Evolutionary conservation across 768 basidiomycete genomes (phyloP).

Genomic region (Suillus plorans): DNA sequence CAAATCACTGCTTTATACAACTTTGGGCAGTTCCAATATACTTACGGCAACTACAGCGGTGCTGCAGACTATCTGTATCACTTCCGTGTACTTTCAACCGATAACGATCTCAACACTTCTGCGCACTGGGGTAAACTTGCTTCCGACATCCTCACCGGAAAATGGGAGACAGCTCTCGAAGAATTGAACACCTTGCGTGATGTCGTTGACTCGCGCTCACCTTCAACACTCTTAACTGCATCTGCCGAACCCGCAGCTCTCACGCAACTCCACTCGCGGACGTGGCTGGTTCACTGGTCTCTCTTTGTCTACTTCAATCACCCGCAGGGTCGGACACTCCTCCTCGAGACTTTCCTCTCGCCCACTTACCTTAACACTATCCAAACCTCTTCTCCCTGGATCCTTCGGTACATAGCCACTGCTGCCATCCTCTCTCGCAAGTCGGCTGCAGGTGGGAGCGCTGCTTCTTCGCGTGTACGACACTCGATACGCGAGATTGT

Average conservation of each 20-base stretch:
- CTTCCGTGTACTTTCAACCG: conserved; percentile 95
- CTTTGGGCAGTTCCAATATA: conserved; percentile 98
- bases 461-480: conserved; percentile 69
- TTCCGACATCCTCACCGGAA: conserved; percentile 91
- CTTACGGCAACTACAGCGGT: conserved; percentile 95
- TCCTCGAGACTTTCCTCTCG: conserved; percentile 95
- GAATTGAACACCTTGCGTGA: conserved; percentile 96
- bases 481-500: conserved; percentile 90
- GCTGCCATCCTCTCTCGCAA: conserved; percentile 93
- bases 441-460: conserved; percentile 48
- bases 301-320: conserved; percentile 99
- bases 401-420: conserved; percentile 90
- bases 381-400: conserved; percentile 93
- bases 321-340: conserved; percentile 82
- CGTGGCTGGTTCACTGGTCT: conserved; percentile 97
- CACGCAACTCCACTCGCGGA: conserved; percentile 87
- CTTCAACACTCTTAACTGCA: conserved; percentile 46
- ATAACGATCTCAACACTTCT: conserved; percentile 89
- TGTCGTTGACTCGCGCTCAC: conserved; percentile 77
- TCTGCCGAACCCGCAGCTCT: conserved; percentile 67
- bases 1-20: conserved; percentile 96
- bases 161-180: conserved; percentile 93
- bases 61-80: conserved; percentile 98
- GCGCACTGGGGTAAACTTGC: conserved; percentile 99
- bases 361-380: conserved; percentile 98